Base-by-base conservation (phyloP, 2,329 filamentous ascomycete species). In the Paraphaeosphaeria minitans region DNA sequence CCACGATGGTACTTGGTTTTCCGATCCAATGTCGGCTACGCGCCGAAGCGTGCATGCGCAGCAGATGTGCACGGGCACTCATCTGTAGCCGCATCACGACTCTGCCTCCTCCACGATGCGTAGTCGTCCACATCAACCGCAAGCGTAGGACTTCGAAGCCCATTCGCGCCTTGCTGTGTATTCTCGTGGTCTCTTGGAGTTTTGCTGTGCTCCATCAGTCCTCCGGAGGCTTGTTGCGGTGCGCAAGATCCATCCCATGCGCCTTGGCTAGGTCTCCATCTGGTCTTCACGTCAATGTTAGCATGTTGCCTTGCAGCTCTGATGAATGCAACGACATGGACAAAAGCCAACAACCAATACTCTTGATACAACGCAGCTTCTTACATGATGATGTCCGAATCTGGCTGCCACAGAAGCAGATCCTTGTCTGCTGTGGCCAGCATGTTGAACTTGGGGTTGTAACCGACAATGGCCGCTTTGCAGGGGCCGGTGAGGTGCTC, bases 401-500 rank as follows among this genome's bases (percentile, higher is more conserved):
- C 80, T 21, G 80, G 80, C 59, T 81, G 65, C 81, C 81, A 83
- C 16, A 83, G 66, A 55, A 78, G 70, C n/a, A 82, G 65, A 54
- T 97, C 93, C 71, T 89, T 89, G 68, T 98, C 93, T 3, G 92
- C 95, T 46, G 89, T 95, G 9, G 92, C 93, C 66, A 98, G 85
- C 80, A 97, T 88, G 77, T 98, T 97, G 77, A 90, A 95, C 51
- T 93, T 85, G 27, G 93, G 95, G 73, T 97, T 98, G 75, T 93
- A 95, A 22, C 90, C 91, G 43, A 97, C 83, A 13, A 96, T 84
- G 0, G 90, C 90, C 4, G 87, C 87, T 78, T 87, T 73, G 82
- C 87, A 72, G 62, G 77, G 65, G 66, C 89, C 87, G 42, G 89
- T 86, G 48, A 90, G 79, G 48, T 85, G 86, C 76, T 84, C 84